phyloP scores from a whole-genome alignment of 1,139 yeast species.

The Pichia sp. region DNA sequence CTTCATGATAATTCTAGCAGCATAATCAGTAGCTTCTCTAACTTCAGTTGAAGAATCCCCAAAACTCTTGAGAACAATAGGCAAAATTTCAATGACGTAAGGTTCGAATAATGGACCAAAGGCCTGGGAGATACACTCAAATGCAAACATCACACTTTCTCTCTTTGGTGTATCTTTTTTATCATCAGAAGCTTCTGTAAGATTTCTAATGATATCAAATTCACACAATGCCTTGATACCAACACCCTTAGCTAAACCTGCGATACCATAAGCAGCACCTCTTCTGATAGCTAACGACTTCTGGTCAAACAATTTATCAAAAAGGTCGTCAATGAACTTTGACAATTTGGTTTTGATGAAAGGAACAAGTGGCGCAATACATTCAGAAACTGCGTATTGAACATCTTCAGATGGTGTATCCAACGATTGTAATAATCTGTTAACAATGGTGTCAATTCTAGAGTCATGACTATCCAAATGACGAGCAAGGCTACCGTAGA shows the following conservation, averaged over 20 bases:
- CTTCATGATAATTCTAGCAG: conserved; percentile 85
- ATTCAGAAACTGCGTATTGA: conserved; percentile 78
- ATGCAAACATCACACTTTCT: conserved; percentile 83
- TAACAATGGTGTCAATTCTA: conserved; percentile 59
- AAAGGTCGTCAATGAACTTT: conserved; percentile 48
- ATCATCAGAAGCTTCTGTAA: conserved; percentile 86
- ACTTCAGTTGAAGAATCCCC: conserved; percentile 87
- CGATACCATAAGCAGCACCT: conserved; percentile 95
- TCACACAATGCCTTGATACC: conserved; percentile 75
- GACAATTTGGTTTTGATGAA: conserved; percentile 45
- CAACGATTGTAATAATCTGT: conserved; percentile 63
- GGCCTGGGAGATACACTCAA: conserved; percentile 74
- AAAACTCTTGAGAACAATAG: conserved; percentile 67
- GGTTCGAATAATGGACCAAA: conserved; percentile 85
- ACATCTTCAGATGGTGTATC: conserved; percentile 87
- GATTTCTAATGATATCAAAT: conserved; percentile 65
- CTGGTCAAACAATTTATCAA: conserved; percentile 51
- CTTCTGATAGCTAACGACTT: conserved; percentile 53
- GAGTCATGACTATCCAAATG: conserved; percentile 62
- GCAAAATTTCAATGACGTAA: conserved; percentile 81
- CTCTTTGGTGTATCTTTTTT: conserved; percentile 67
- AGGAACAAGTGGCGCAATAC: conserved; percentile 75
- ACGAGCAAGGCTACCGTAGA: conserved; percentile 83
- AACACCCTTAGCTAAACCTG: conserved; percentile 86
- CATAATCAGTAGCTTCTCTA: conserved; percentile 79